Conservation (phyloP, 192 early-diverging fungal species). For the Umbelopsis vinacea region DNA sequence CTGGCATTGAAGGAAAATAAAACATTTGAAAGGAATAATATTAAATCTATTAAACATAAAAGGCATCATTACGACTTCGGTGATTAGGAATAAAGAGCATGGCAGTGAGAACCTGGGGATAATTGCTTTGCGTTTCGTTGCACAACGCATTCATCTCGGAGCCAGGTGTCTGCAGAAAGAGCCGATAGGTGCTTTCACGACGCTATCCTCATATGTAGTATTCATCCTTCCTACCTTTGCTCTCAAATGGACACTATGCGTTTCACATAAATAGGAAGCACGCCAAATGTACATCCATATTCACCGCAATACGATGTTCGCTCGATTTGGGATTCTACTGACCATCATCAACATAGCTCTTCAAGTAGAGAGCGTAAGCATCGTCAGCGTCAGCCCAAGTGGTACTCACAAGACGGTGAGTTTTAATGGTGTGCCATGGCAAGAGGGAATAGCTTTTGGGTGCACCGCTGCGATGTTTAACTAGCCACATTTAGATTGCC, state of each 20-base stretch:
- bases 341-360: not conserved
- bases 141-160: not conserved
- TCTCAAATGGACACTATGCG: not conserved
- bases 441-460: no score
- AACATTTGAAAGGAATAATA: not conserved
- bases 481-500: not conserved
- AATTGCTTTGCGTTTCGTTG: conserved; percentile 4
- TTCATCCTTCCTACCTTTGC: no score
- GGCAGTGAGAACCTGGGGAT: not conserved
- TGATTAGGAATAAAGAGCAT: not conserved
- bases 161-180: not conserved
- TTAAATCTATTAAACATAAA: not conserved
- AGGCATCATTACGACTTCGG: not conserved
- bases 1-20: no score
- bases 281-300: no score
- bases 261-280: no score
- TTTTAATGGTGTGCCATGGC: no score
- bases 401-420: not conserved
- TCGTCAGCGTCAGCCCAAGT: not conserved
- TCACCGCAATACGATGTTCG: no score
- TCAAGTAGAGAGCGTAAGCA: not conserved
- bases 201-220: not conserved
- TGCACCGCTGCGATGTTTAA: no score
- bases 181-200: not conserved
- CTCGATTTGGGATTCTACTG: no score